Evolutionary conservation across 495 filamentous ascomycete species (phyloP).

Genomic region (Mytilinidion resinicola): DNA sequence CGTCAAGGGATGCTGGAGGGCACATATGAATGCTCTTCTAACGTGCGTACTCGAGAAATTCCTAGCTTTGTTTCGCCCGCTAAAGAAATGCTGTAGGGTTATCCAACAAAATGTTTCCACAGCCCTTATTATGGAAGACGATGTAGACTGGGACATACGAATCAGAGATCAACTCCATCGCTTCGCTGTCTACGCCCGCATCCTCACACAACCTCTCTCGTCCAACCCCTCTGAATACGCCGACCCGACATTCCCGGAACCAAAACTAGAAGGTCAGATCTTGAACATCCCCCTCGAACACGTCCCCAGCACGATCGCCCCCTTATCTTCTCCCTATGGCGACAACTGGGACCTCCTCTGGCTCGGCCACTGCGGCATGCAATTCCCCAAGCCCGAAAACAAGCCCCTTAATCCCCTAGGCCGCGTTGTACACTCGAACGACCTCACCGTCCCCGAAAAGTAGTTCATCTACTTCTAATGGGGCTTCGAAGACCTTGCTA

Average conservation of each 20-base stretch:
- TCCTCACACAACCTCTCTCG: conserved; percentile 32
- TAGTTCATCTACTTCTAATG: background rate
- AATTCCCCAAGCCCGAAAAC: too few relatives aligned
- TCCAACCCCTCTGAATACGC: conserved; percentile 14
- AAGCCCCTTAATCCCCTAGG: conserved; percentile 25
- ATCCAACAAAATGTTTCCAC: conserved; percentile 42
- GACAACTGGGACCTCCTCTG: conserved; percentile 42
- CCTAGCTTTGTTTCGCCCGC: background rate
- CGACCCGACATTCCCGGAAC: conserved; percentile 6
- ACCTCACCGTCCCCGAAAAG: conserved; percentile 19
- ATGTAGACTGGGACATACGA: conserved; percentile 52
- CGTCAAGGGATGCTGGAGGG: conserved; percentile 37
- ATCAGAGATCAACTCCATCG: conserved; percentile 45
- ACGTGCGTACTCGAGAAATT: conserved; percentile 24
- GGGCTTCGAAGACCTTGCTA: background rate
- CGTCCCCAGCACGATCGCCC: conserved; percentile 29
- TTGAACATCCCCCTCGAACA: conserved; percentile 4
- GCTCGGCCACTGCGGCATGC: conserved; percentile 15
- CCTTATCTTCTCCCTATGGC: conserved; percentile 47
- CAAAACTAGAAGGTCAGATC: background rate
- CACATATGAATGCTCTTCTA: conserved; percentile 35
- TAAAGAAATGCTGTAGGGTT: conserved; percentile 31
- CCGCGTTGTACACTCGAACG: conserved; percentile 15
- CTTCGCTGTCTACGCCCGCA: conserved; percentile 41
- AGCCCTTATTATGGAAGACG: conserved; percentile 54